Evolutionary conservation across 495 filamentous ascomycete genomes (phyloP), one percentile per base, ranked within the genome.

Genomic region (Aspergillus saccharolyticus): DNA sequence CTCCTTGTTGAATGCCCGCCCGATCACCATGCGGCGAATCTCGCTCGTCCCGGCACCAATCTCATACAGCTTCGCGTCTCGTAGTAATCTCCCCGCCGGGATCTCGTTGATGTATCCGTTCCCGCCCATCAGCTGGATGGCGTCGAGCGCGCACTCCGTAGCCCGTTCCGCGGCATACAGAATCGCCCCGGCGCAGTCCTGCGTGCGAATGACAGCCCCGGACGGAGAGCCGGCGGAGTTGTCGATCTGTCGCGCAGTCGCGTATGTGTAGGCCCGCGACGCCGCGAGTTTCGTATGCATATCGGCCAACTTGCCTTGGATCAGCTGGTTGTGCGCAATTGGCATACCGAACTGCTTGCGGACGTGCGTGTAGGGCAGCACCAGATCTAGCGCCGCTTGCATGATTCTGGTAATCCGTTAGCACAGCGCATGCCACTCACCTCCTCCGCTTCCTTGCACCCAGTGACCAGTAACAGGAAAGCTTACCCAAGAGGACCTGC

Each of bases 101-200:
- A 97, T 88, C 77, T 98, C 94, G 72, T 97, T 96, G 61, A 94
- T 80, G 70, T 97, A 98, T 4, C 94, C 94, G 81, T 90, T 98
- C 3, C 94, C 94, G 25, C 94, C 94, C 73, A 98, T 81, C 28
- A 96, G 77, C 73, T 98, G 94, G 54, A 98, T 89, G n/a, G 87
- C 88, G 69, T 97, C 94, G 3, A 96, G 77, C 6, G 90, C 82
- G 56, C 84, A 89, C 72, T 97, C 90, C 2, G 92, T 97, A 1
- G 94, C 94, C 9, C 90, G 77, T 76, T 98, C 95, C 1, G 91
- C 93, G 5, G 94, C 94, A 74, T 96, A 96, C 53, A 97, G 74
- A 52, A 98, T 97, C 4, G 89, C 86, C 21, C 92, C 95, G 3
- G 94, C 94, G 70, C 94, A 97, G 73, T 98, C 95, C 69, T 94